Evolutionary conservation across 768 basidiomycete genomes (phyloP), one percentile per base, ranked within the genome.

Genomic region (Exidia glandulosa): DNA sequence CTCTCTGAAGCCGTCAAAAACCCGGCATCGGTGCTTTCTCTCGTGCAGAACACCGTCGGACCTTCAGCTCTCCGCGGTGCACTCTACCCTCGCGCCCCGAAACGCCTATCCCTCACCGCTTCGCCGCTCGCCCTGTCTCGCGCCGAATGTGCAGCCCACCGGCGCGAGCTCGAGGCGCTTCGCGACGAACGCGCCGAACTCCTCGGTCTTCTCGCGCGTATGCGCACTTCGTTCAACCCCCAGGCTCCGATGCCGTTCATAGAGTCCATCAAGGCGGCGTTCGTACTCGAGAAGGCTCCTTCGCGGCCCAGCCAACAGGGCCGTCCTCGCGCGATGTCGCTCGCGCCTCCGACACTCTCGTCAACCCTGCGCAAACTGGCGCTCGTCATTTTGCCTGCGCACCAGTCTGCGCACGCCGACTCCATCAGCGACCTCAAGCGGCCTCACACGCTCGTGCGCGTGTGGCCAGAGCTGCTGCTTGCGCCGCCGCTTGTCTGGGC

Each of bases 381-480:
- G 30, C 55, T 66, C 47, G 32, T 57, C 31, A 33, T 41, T 57
- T n/a, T 36, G 50, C 31, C 56, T 55, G 2, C 57, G 19, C 31
- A 60, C n/a, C 56, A 61, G 10, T 16, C 64, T 57, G 60, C 62
- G 50, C 54, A 62, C 64, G 48, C 56, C 27, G 62, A 66, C 52
- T 59, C 45, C 14, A 64, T 66, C 45, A 55, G 52, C 27, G 56
- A 52, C 63, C 81, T 95, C 54, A 70, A 75, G 23, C 82, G 88
- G 16, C 95, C 95, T 0, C 82, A 83, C 2, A 74, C 79, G 3
- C 68, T 90, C 16, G 81, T 83, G 1, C 81, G 85, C 7, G 61
- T 87, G 27, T 97, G 95, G 94, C 93, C 94, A 1, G 84, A 81
- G 31, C 71, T 94, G 9, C 72, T 97, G 27, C 68, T 95, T 33